Evolutionary conservation across 352 stramenopile genomes (phyloP).

Genomic region (Pythium folliculosum): DNA sequence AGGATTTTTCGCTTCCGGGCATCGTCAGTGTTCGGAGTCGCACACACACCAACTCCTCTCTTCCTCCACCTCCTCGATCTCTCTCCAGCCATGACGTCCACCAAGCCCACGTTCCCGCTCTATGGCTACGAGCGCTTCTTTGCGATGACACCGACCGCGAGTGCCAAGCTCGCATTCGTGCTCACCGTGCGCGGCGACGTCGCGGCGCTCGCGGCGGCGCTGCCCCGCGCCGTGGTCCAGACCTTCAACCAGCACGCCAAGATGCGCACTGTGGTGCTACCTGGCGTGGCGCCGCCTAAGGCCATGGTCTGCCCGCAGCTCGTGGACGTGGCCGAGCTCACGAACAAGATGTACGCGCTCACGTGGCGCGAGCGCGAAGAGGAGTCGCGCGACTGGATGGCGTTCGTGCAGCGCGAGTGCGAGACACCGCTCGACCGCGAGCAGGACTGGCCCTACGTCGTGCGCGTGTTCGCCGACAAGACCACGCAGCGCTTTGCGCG

Average conservation of each 20-base stretch:
- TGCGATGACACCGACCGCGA: conserved; percentile 49
- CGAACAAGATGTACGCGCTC: conserved; percentile 30
- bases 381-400: conserved; percentile 42
- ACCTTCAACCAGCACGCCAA: conserved; percentile 66
- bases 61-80: background rate
- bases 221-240: conserved; percentile 45
- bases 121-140: conserved; percentile 74
- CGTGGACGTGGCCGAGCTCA: conserved; percentile 45
- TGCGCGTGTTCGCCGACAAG: conserved; percentile 44
- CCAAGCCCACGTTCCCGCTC: conserved; percentile 42
- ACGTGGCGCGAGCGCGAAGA: conserved; percentile 40
- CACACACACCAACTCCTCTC: background rate
- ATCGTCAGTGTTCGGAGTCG: background rate
- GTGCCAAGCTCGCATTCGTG: conserved; percentile 52
- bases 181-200: conserved; percentile 52
- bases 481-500: conserved; percentile 42
- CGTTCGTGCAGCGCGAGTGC: conserved; percentile 48
- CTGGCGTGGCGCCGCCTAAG: conserved; percentile 45
- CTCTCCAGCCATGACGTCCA: conserved; percentile 9
- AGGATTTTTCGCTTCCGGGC: background rate
- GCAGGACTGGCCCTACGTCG: conserved; percentile 48
- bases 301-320: conserved; percentile 54
- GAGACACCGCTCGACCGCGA: conserved; percentile 46
- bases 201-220: conserved; percentile 31
- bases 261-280: conserved; percentile 45